phyloP scores from a whole-genome alignment of 1,284 basidiomycete species.

The Puccinia triticina region DNA sequence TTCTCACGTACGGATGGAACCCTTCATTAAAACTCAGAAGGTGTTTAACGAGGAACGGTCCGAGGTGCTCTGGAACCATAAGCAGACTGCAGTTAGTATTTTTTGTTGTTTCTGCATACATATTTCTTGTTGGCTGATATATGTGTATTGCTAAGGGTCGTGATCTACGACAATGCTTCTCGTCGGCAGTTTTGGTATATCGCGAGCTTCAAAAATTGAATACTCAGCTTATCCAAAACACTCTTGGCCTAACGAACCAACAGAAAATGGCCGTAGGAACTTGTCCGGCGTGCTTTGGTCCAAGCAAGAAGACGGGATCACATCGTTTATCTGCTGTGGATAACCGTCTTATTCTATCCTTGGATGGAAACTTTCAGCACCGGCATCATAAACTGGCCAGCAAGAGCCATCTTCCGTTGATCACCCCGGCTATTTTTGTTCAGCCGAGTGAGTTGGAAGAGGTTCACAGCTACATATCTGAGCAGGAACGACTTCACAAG shows the following conservation, averaged over 20 bases:
- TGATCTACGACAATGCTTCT: neutral
- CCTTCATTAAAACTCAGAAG: neutral
- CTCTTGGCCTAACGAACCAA: neutral
- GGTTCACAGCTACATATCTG: neutral
- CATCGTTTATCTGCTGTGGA: neutral
- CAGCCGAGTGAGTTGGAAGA: neutral
- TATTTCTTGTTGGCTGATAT: neutral
- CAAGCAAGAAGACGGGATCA: neutral
- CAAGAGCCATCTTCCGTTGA: neutral
- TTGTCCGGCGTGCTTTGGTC: slow-evolving; percentile 1
- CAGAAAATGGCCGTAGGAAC: neutral
- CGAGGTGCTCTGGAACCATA: neutral
- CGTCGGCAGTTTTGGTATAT: neutral
- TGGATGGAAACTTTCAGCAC: neutral
- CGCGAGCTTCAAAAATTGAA: neutral
- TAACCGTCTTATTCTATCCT: neutral
- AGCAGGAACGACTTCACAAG: neutral
- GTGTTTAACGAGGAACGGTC: neutral
- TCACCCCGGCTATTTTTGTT: neutral
- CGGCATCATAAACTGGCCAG: neutral
- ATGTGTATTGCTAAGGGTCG: neutral
- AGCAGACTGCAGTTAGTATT: neutral
- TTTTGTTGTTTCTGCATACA: neutral
- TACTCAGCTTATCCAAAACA: neutral
- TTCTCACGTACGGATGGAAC: neutral